Evolutionary conservation across 345 rosid species (phyloP), one percentile per base, ranked within the genome.

Genomic region (Citrus hindsii): DNA sequence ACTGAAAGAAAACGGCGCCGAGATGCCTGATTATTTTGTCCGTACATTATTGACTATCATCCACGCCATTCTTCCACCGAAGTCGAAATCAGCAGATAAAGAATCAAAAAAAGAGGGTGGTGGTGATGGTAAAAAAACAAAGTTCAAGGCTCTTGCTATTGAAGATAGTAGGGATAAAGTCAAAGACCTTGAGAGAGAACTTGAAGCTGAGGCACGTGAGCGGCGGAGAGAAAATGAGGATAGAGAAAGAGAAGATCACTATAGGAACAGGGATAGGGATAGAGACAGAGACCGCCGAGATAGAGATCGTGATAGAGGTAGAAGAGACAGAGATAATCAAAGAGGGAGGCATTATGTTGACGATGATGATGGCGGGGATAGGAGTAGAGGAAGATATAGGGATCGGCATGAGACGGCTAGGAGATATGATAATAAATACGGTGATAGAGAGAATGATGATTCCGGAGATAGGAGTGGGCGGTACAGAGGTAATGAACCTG

Each of bases 21-120:
- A 93, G 77, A 84, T 95, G 89, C 97, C 99, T 0, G 99, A 95
- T 81, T 95, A 92, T 80, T 91, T 95, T 76, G 97, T 92, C 2
- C 91, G 91, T 1, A 93, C 98, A 0, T 85, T 95, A 33, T 80
- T 93, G 14, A 90, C 90, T 8, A 90, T 90, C 22, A 95, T 95
- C 78, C 99, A 91, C 76, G 98, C 90, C 59, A 93, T 95, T 77
- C 86, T 92, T 64, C 97, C 99, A 4, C 92, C 92, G 3, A 80
- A 81, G 32, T 75, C 89, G 14, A 85, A 87, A 62, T 79, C 84
- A 2, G 86, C 84, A 2, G 87, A 86, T 78, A 87, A 82, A 81
- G 89, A 74, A 5, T 67, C 56, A 22, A 77, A 62, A 21, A 82
- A 71, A 69, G 90, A 83, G 3, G 78, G 69, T 0, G 86, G 32